Conservation (phyloP, 768 basidiomycete species). For the Leccinum truebloodii region DNA sequence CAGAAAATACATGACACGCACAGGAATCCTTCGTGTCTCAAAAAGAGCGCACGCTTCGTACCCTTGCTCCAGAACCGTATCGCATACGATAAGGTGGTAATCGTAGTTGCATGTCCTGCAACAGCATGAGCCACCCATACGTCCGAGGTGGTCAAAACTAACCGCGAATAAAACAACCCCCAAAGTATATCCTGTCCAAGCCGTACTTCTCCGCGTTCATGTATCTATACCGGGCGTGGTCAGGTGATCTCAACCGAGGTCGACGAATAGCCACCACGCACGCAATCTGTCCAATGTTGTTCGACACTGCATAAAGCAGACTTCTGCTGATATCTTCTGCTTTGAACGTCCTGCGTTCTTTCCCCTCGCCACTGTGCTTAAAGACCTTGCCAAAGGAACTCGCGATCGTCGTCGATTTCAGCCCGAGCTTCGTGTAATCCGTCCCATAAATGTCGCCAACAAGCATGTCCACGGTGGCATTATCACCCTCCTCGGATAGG, state of each 20-base stretch:
- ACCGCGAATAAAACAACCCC: conserved; percentile 99
- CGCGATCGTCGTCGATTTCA: conserved; percentile 98
- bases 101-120: conserved; percentile 92
- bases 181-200: conserved; percentile 96
- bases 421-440: conserved; percentile 91
- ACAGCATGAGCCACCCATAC: conserved; percentile 8
- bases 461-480: conserved; percentile 94
- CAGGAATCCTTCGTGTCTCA: conserved; percentile 98
- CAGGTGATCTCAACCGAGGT: conserved; percentile 6
- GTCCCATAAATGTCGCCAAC: conserved; percentile 99
- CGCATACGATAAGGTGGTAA: conserved; percentile 96
- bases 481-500: conserved; percentile 92
- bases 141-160: conserved; percentile 25
- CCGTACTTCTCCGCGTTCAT: conserved; percentile 99
- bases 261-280: conserved; percentile 47
- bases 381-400: conserved; percentile 99
- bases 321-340: conserved; percentile 95
- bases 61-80: conserved; percentile 99
- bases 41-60: conserved; percentile 92
- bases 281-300: conserved; percentile 99
- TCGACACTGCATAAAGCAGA: conserved; percentile 93
- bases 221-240: conserved; percentile 43
- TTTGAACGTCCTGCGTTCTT: conserved; percentile 67
- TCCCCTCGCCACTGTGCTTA: conserved; percentile 65
- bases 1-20: conserved; percentile 44